Percentiles rank a stretch among this genome's conserved stretches.
These are phyloP conservation scores for Solanum bulbocastanum DNA, from an alignment of 257 asterid species.

Conservation along the genomic window DNA sequence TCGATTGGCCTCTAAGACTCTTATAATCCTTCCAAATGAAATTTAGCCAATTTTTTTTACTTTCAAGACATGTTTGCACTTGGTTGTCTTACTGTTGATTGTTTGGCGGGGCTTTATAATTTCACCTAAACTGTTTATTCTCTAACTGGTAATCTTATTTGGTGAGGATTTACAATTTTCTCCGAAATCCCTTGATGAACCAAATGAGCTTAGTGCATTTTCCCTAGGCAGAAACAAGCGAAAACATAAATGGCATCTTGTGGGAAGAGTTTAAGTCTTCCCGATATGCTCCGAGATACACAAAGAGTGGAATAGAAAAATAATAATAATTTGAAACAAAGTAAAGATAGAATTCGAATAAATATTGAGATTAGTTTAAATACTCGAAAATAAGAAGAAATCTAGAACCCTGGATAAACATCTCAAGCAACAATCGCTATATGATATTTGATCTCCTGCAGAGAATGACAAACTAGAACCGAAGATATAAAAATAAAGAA, in stretches of 20 bases:
- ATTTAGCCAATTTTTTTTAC: not conserved
- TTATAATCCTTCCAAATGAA: not conserved
- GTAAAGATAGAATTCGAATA: too few species aligned
- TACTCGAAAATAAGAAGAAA: not conserved
- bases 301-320: not conserved
- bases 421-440: not conserved
- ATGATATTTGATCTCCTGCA: not conserved
- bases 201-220: not conserved
- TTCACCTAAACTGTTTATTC: not conserved
- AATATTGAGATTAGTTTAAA: not conserved
- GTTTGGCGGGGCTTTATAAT: not conserved
- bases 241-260: not conserved
- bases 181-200: not conserved
- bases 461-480: not conserved
- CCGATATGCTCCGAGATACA: not conserved
- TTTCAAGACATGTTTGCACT: not conserved
- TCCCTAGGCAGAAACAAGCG: not conserved
- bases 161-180: not conserved
- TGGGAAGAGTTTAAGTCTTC: not conserved
- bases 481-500: not conserved
- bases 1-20: not conserved
- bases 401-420: not conserved
- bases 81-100: not conserved
- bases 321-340: not conserved
- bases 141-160: not conserved